Conservation (phyloP, 2,329 filamentous ascomycete species). For the Penicillium sp. region DNA sequence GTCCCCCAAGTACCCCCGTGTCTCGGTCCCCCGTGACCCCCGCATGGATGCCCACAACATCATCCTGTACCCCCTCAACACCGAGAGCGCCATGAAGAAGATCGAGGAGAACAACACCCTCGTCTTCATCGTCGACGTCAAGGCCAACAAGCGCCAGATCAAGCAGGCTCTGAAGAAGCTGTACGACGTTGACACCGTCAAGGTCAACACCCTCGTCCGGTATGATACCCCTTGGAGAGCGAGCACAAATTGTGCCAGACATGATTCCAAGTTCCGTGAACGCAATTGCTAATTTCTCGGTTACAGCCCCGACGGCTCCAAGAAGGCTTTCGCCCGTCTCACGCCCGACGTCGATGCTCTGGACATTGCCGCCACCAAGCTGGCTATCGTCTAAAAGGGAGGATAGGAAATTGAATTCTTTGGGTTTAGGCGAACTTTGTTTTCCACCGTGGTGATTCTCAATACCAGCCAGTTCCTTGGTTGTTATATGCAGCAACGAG, state of each 20-base stretch:
- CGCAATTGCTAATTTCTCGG: constrained; percentile 12
- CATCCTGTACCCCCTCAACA: constrained; percentile 98
- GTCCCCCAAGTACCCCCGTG: constrained; percentile 93
- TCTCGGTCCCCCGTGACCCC: constrained; percentile 84
- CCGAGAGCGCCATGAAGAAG: constrained; percentile 99
- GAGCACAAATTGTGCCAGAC: no score
- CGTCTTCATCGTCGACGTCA: constrained; percentile 94
- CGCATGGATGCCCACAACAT: constrained; percentile 98
- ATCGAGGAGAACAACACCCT: constrained; percentile 99
- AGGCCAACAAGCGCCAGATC: constrained; percentile 99
- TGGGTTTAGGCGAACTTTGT: constrained; percentile 49
- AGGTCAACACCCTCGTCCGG: constrained; percentile 99
- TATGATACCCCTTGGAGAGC: constrained; percentile 42
- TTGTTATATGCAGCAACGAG: constrained; percentile 33
- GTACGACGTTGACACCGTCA: constrained; percentile 96
- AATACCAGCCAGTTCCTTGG: constrained; percentile 38
- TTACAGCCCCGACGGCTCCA: constrained; percentile 83
- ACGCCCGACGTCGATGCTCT: constrained; percentile 97
- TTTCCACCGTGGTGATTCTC: constrained; percentile 44
- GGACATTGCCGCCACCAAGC: constrained; percentile 99
- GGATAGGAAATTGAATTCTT: constrained; percentile 40
- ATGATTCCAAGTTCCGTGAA: not conserved
- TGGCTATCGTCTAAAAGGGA: constrained; percentile 82
- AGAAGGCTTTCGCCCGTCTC: constrained; percentile 98
- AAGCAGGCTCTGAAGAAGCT: constrained; percentile 98